A percentile compares a stretch with the other conserved stretches of the same genome.
phyloP scores from a whole-genome alignment of 2,329 filamentous ascomycete species.

The Fusarium sp. region DNA sequence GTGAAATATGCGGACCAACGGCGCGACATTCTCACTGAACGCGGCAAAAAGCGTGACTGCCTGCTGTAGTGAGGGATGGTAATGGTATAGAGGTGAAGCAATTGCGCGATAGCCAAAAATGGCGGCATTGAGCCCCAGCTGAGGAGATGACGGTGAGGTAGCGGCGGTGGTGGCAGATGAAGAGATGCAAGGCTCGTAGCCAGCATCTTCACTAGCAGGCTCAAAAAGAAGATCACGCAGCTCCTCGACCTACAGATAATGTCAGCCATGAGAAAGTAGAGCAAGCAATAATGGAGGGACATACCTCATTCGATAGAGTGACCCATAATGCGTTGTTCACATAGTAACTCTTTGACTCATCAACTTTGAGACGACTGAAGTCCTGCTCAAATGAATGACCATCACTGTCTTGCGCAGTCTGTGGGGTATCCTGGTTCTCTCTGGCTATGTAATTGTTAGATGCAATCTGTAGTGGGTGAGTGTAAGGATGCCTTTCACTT shows the following conservation, averaged over 20 bases:
- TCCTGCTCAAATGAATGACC: background rate
- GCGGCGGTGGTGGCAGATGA: background rate
- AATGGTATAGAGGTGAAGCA: background rate
- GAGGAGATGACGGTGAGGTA: background rate
- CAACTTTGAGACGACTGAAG: background rate
- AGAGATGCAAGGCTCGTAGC: background rate
- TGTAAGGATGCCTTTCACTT: background rate
- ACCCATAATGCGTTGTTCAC: background rate
- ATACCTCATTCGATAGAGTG: background rate
- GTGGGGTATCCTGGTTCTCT: background rate
- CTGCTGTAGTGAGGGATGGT: background rate
- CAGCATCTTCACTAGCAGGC: background rate
- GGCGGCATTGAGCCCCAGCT: background rate
- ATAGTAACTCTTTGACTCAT: background rate
- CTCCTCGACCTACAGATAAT: background rate
- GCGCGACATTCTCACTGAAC: background rate
- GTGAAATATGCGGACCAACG: background rate
- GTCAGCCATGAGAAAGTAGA: background rate
- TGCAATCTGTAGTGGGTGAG: rapidly evolving
- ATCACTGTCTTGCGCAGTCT: background rate
- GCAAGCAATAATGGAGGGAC: rapidly evolving
- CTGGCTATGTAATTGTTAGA: background rate
- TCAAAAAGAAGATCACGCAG: background rate
- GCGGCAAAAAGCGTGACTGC: background rate
- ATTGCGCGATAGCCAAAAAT: background rate